Base-by-base conservation (phyloP, 1,139 yeast species). In the Zygotorulaspora mrakii region DNA sequence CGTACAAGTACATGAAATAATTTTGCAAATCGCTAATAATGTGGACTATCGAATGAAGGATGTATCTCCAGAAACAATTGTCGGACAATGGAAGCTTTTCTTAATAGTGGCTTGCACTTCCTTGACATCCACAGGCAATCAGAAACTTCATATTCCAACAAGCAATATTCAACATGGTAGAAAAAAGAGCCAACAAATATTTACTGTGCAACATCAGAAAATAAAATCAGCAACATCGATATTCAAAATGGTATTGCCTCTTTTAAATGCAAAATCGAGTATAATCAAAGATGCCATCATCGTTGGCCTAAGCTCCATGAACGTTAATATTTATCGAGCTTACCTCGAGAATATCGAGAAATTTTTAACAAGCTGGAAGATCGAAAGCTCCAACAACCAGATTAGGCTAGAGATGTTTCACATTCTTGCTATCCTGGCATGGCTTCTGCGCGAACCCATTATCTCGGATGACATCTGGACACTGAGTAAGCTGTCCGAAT, bases 81-180 rank as follows among this genome's bases (percentile, higher is more conserved):
- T 85, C 3, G 88, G 84, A 46, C 96, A 87, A 57, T 87, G 96
- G 96, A 79, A 86, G 62, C 69, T 88, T 3, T 91, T 83, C 55
- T 66, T 94, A 52, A 83, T 91, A 34, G 94, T 88, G 48, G 96
- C 96, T 0, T 91, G 98, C 57, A 79, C 94, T 17, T 87, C 96
- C 0, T 65, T 91, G 49, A 94, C 98, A 0, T 77, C 94, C 0
- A 88, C 96, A 0, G 86, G 77, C 47, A 96, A 88, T 47, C 96
- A 87, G 56, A 81, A 75, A 64, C 69, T 68, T 48, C 88, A 65
- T 67, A 82, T 71, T 61, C 95, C 73, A 5, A 43, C 48, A 3
- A 62, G 64, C 12, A 64, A 40, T 1, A 39, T 49, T 3, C 52
- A 54, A n/a, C 64, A 62, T 35, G 65, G 67, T 0, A 60, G 65